Base-by-base conservation (phyloP, 345 rosid species). In the Camelina neglecta region DNA sequence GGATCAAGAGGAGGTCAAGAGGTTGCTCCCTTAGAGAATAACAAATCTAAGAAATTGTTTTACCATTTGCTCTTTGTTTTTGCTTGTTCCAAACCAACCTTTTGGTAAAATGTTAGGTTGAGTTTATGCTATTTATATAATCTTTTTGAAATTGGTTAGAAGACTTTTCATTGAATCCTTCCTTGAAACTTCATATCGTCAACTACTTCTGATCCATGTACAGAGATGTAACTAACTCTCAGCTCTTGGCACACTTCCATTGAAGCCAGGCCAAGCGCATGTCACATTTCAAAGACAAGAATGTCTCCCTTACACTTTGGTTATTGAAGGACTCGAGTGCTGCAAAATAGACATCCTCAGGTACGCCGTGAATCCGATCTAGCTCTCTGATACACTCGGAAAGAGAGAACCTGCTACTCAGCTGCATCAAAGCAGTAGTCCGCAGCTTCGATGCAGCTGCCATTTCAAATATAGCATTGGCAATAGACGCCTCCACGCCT, bases 381-480 rank as follows among this genome's bases (percentile, higher is more conserved):
- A 83, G 65, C 63, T 85, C 83, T 74, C 68, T 82, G 58, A 89
- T 87, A 67, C 90, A 87, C 55, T 81, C 69, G 10, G 86, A 74
- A 47, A 89, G 80, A 65, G 83, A 74, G 74, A 75, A 87, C 70
- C 76, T 81, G 35, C 71, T 69, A 6, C 35, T 65, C 29, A 60
- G 21, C 65, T 82, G 81, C 48, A 51, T 71, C 54, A 81, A 26
- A 48, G 85, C 84, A 74, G 67, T 75, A 60, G 83, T 77, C 39
- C 81, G 78, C 50, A 84, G 42, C 77, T 77, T 84, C 11, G 91
- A 83, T n/a, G 89, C 85, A n/a, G 81, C 77, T 11, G 89, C 91
- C 89, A 84, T 89, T 66, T 83, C 85, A 73, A 39, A 49, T 50
- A 84, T 75, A 47, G 88, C 91, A 66, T 65, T 81, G n/a, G 87